Base-by-base conservation (phyloP, 495 filamentous ascomycete species). In the Parmelia sp. region DNA sequence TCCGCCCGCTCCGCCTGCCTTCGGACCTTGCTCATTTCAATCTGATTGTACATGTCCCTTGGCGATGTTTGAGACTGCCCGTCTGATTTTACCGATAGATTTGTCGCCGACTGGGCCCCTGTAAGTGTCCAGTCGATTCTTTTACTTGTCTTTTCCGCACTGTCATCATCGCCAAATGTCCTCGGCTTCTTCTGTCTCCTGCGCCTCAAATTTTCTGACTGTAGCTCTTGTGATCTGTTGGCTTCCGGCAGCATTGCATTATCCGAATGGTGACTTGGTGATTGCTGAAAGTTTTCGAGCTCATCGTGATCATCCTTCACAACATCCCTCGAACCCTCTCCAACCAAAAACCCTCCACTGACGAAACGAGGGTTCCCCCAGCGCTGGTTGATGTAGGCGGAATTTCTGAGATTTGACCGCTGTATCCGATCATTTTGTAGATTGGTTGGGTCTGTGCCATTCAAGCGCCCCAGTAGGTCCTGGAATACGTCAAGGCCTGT, bases 401-500 rank as follows among this genome's bases (percentile, higher is more conserved):
- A 86, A 55, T 88, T 77, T 73, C 86, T 86, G 39, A 85, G 72
- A 65, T 86, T 83, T 29, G 85, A 82, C 66, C 84, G 76, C 45
- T 74, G 79, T 61, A 80, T 77, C 73, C 84, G 78, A 69, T 96
- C 88, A 64, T 82, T 77, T 71, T 85, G 78, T 59, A 93, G 73
- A 61, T 83, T 80, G 33, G 75, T 82, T 63, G 90, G 88, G 45
- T 80, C 84, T 73, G 91, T 95, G 29, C 93, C 93, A 74, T 97
- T 98, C 55, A 98, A 76, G 57, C 93, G 80, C 56, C 94, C 92
- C 25, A 98, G 79, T 3, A 98, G 73, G 63, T 86, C 86, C 70
- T 92, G 89, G 67, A 97, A 91, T 5, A 83, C 88, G 68, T 91
- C 88, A 17, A 96, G 80, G 0, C 92, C 94, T 25, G 87, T 87